Conservation (phyloP, 495 filamentous ascomycete genomes). For the Parathielavia appendiculata region DNA sequence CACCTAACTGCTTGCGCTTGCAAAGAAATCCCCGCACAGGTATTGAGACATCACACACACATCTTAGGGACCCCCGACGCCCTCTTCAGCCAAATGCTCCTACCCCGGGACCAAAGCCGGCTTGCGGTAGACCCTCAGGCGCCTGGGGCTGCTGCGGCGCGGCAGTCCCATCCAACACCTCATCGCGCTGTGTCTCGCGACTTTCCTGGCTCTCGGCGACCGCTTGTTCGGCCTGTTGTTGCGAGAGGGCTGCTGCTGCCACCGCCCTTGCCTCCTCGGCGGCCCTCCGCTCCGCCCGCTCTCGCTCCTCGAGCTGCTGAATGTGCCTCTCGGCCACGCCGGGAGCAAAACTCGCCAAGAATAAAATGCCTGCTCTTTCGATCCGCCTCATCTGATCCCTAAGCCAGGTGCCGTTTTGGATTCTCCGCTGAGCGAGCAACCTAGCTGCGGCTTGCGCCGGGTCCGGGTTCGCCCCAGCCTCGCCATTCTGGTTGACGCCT, state of each 20-base stretch:
- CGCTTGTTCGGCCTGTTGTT: constrained; percentile 10
- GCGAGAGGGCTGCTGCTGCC: constrained; percentile 18
- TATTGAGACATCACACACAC: neutral
- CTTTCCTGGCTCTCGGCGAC: neutral
- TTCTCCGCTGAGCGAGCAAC: constrained; percentile 48
- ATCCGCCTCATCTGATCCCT: constrained; percentile 54
- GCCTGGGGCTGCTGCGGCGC: constrained; percentile 5
- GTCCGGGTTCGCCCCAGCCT: constrained; percentile 31
- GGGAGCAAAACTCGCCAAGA: constrained; percentile 78
- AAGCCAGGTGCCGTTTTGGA: constrained; percentile 48
- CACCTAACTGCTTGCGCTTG: neutral
- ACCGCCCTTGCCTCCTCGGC: constrained; percentile 43
- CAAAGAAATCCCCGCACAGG: too few relatives aligned
- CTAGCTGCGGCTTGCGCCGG: constrained; percentile 52
- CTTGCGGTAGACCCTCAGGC: constrained; percentile 4
- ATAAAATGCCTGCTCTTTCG: constrained; percentile 74
- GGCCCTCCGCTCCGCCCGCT: constrained; percentile 45
- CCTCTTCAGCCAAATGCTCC: neutral
- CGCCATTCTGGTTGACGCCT: constrained; percentile 13
- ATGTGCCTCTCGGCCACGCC: constrained; percentile 83
- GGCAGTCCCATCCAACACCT: neutral
- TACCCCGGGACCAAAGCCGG: constrained; percentile 5
- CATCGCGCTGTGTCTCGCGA: neutral
- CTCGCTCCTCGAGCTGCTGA: constrained; percentile 58
- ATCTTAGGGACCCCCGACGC: neutral